These are phyloP conservation scores for Macrolepiota albuminosa DNA, from an alignment of 768 basidiomycete species.

Conservation along the genomic window DNA sequence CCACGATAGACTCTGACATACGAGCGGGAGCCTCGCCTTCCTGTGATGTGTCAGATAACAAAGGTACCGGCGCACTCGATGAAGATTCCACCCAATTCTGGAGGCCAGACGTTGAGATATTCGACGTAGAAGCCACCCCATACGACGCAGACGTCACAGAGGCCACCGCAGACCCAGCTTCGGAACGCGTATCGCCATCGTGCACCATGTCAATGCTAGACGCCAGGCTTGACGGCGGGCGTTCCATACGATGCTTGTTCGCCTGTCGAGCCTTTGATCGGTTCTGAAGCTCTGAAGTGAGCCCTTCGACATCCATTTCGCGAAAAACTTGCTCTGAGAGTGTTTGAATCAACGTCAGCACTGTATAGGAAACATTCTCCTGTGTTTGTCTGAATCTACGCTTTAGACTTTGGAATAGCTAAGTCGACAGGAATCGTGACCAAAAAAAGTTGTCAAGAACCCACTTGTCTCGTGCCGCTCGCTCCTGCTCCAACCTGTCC, in stretches of 20 bases:
- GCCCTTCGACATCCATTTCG: slow-evolving; percentile 71
- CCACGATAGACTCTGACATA: slow-evolving; percentile 36
- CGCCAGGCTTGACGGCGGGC: slow-evolving; percentile 25
- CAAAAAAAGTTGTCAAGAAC: slow-evolving; percentile 24
- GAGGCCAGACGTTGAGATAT: slow-evolving; percentile 24
- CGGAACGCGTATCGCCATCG: slow-evolving; percentile 35
- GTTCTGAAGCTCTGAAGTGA: slow-evolving; percentile 51
- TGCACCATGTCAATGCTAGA: slow-evolving; percentile 32
- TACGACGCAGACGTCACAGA: slow-evolving; percentile 28
- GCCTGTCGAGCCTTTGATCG: slow-evolving; percentile 23
- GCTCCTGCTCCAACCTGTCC: slow-evolving; percentile 54
- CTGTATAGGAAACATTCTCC: slow-evolving; percentile 71
- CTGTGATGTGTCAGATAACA: slow-evolving; percentile 7
- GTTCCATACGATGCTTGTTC: slow-evolving; percentile 7
- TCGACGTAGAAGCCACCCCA: background rate
- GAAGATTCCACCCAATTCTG: slow-evolving; percentile 33
- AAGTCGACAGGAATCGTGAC: background rate
- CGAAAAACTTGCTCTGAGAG: slow-evolving; percentile 60
- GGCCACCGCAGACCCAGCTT: slow-evolving; percentile 36
- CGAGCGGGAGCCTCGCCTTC: slow-evolving; percentile 16
- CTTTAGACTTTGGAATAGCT: slow-evolving; percentile 47
- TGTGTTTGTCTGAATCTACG: slow-evolving; percentile 73
- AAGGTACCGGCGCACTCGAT: slow-evolving; percentile 14
- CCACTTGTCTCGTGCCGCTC: slow-evolving; percentile 64
- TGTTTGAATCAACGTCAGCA: slow-evolving; percentile 65